A percentile compares a stretch with the other conserved stretches of the same genome.
Conservation (phyloP, 192 early-diverging fungal species). For the Phycomyces blakesleeanus region DNA sequence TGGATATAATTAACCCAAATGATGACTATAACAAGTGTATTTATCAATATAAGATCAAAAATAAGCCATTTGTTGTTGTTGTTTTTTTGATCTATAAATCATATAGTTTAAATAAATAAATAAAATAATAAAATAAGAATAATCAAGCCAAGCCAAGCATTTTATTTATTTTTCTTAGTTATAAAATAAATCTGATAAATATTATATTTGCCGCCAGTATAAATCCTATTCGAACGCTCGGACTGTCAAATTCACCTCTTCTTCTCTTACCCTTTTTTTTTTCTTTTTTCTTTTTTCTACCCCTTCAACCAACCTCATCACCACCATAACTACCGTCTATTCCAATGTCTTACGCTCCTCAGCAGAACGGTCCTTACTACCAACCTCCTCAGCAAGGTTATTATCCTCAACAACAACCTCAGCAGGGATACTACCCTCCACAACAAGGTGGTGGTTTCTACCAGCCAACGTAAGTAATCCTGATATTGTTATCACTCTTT, state of each 20-base stretch:
- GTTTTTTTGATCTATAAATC: too few species aligned
- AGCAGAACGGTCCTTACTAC: constrained; percentile 10
- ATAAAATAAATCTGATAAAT: neutral
- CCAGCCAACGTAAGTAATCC: constrained; percentile 25
- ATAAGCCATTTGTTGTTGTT: too few species aligned
- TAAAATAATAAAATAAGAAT: too few species aligned
- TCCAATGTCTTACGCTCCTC: constrained; percentile 6
- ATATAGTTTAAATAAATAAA: too few species aligned
- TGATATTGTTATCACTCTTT: neutral
- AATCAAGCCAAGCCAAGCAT: too few species aligned
- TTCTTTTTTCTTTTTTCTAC: constrained; percentile 7
- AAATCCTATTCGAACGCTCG: neutral
- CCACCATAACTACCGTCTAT: too few species aligned
- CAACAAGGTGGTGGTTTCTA: constrained; percentile 24
- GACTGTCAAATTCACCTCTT: neutral
- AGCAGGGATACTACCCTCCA: constrained; percentile 21
- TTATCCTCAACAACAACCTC: neutral
- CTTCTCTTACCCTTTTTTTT: constrained; percentile 5
- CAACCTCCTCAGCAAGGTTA: neutral
- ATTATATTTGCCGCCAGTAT: neutral
- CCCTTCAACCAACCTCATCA: too few species aligned
- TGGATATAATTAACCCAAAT: too few species aligned
- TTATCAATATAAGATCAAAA: too few species aligned
- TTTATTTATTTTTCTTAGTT: too few species aligned
- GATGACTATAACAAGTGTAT: too few species aligned